Percentiles rank a stretch among this genome's conserved stretches.
These are phyloP conservation scores for Lepraria neglecta DNA, from an alignment of 495 filamentous ascomycete species.

Conservation along the genomic window DNA sequence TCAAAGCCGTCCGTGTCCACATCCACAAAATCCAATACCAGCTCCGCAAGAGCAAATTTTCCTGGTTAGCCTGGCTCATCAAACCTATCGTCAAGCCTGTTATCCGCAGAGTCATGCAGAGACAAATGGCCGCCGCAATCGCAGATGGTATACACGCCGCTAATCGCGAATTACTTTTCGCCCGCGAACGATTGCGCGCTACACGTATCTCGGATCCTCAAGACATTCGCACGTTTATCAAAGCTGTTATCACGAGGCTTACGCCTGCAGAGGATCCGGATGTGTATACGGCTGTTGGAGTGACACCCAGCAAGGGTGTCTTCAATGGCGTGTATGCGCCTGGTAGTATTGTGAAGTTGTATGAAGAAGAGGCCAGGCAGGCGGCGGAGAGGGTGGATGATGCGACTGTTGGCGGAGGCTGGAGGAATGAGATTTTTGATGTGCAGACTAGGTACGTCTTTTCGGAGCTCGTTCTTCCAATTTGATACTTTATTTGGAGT, in stretches of 20 bases:
- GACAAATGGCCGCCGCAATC: constrained; percentile 66
- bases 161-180: constrained; percentile 81
- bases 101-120: constrained; percentile 70
- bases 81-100: constrained; percentile 79
- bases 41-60: constrained; percentile 66
- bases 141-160: constrained; percentile 59
- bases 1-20: constrained; percentile 65
- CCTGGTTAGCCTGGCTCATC: constrained; percentile 70
- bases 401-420: constrained; percentile 49
- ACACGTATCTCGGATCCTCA: constrained; percentile 75
- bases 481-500: no score
- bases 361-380: constrained; percentile 68
- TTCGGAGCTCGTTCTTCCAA: no score
- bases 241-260: constrained; percentile 69
- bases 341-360: constrained; percentile 77
- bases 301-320: constrained; percentile 58
- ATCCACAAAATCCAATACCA: constrained; percentile 83
- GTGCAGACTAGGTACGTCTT: constrained; percentile 33
- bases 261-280: constrained; percentile 66
- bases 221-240: constrained; percentile 72
- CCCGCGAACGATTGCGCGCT: constrained; percentile 77
- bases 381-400: constrained; percentile 58
- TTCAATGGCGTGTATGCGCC: constrained; percentile 84
- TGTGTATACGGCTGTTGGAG: constrained; percentile 61
- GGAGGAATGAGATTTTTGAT: constrained; percentile 85